phyloP scores from a whole-genome alignment of 2,329 filamentous ascomycete species.

The Zymoseptoria pseudotritici region DNA sequence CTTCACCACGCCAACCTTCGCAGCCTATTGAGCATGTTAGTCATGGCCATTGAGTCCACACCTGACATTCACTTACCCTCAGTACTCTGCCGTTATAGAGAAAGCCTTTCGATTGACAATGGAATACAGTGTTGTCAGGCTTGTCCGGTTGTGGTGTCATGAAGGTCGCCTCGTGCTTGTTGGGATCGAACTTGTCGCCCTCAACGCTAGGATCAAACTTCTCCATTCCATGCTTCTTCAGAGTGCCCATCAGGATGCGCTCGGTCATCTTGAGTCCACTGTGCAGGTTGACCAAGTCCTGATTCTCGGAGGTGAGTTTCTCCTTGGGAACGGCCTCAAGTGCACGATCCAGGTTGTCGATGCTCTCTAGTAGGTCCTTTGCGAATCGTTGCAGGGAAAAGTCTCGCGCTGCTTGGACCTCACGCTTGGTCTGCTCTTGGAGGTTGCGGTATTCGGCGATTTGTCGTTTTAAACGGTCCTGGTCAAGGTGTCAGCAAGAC shows the following conservation, averaged over 20 bases:
- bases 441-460: constrained; percentile 97
- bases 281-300: constrained; percentile 73
- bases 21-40: constrained; percentile 45
- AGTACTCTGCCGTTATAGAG: constrained; percentile 83
- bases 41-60: background rate
- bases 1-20: constrained; percentile 95
- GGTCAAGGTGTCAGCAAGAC: constrained; percentile 3
- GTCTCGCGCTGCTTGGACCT: constrained; percentile 77
- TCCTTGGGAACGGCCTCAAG: constrained; percentile 69
- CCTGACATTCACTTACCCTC: constrained; percentile 43
- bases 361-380: constrained; percentile 85
- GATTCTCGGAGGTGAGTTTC: constrained; percentile 57
- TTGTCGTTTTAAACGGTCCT: constrained; percentile 93
- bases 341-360: constrained; percentile 96
- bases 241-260: constrained; percentile 72
- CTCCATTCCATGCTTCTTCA: constrained; percentile 91
- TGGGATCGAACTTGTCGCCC: constrained; percentile 87
- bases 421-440: constrained; percentile 86
- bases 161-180: constrained; percentile 93
- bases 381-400: constrained; percentile 94
- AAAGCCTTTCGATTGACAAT: constrained; percentile 93
- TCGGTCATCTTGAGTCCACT: constrained; percentile 95
- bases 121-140: constrained; percentile 84
- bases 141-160: constrained; percentile 81
- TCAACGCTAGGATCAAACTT: constrained; percentile 67